phyloP scores from a whole-genome alignment of 371 early-diverging fungal genomes.

The Mucor irregularis region DNA sequence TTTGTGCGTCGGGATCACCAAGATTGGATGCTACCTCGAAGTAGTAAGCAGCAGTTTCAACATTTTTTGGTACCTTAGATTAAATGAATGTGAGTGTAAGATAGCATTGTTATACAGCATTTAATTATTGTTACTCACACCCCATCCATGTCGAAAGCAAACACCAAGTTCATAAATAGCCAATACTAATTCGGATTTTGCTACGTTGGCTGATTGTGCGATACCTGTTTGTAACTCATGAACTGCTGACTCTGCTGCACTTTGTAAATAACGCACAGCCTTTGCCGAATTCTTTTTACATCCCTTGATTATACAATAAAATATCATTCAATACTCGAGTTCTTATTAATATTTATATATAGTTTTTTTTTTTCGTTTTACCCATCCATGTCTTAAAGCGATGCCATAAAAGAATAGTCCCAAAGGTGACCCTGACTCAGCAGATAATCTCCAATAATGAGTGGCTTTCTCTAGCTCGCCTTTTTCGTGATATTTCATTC shows the following conservation, averaged over 20 bases:
- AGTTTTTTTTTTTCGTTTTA: no score
- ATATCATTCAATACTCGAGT: conserved; percentile 26
- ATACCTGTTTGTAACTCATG: conserved; percentile 53
- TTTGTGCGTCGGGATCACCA: conserved; percentile 90
- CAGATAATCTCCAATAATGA: conserved; percentile 78
- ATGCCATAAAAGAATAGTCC: conserved; percentile 90
- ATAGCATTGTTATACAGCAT: not conserved
- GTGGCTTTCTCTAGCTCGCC: conserved; percentile 83
- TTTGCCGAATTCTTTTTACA: conserved; percentile 62
- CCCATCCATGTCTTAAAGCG: conserved; percentile 90
- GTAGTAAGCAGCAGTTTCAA: conserved; percentile 81
- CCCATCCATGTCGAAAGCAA: conserved; percentile 90
- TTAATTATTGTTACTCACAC: conserved; percentile 44
- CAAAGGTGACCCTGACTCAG: conserved; percentile 69
- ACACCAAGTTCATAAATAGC: conserved; percentile 89
- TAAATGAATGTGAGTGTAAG: no score
- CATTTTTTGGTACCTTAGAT: conserved; percentile 65
- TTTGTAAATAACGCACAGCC: conserved; percentile 76
- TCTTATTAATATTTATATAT: no score
- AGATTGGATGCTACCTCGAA: conserved; percentile 86
- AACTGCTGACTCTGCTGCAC: conserved; percentile 77
- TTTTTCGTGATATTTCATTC: conserved; percentile 38
- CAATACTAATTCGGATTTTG: conserved; percentile 62
- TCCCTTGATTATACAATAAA: conserved; percentile 34
- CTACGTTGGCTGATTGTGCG: conserved; percentile 25